phyloP scores from a whole-genome alignment of 192 early-diverging fungal genomes.

The Spizellomyces punctatus region DNA sequence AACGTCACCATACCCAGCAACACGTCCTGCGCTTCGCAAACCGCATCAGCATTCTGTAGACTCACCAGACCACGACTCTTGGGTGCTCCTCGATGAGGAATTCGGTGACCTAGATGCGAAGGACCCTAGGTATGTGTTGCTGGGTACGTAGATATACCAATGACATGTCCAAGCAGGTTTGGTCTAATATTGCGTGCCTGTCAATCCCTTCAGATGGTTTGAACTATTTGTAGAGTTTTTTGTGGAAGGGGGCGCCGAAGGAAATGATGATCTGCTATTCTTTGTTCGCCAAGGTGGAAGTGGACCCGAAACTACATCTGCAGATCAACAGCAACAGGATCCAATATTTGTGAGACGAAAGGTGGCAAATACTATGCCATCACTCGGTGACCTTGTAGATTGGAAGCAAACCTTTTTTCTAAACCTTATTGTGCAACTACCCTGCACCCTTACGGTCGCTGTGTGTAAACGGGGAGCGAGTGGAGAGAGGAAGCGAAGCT shows the following conservation, averaged over 20 bases:
- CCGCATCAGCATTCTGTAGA: background rate
- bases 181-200: constrained; percentile 14
- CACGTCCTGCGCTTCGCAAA: constrained; percentile 14
- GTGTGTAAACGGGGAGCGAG: constrained; percentile 59
- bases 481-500: constrained; percentile 23
- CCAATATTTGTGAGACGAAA: constrained; percentile 86
- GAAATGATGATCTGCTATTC: constrained; percentile 83
- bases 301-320: background rate
- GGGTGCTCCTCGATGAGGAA: constrained; percentile 41
- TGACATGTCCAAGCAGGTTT: constrained; percentile 60
- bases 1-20: constrained; percentile 43
- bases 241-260: constrained; percentile 65
- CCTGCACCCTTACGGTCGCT: constrained; percentile 87
- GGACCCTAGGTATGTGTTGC: constrained; percentile 57
- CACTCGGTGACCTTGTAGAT: constrained; percentile 70
- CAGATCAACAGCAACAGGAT: constrained; percentile 46
- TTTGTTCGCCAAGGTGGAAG: constrained; percentile 64
- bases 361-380: constrained; percentile 64
- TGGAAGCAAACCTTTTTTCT: constrained; percentile 94
- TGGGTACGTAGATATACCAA: constrained; percentile 42
- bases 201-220: constrained; percentile 47
- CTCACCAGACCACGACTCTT: constrained; percentile 28
- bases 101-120: constrained; percentile 52
- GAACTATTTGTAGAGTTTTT: constrained; percentile 74
- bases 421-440: constrained; percentile 88